phyloP scores from a whole-genome alignment of 2,329 filamentous ascomycete genomes.

The Fusarium heterosporum region DNA sequence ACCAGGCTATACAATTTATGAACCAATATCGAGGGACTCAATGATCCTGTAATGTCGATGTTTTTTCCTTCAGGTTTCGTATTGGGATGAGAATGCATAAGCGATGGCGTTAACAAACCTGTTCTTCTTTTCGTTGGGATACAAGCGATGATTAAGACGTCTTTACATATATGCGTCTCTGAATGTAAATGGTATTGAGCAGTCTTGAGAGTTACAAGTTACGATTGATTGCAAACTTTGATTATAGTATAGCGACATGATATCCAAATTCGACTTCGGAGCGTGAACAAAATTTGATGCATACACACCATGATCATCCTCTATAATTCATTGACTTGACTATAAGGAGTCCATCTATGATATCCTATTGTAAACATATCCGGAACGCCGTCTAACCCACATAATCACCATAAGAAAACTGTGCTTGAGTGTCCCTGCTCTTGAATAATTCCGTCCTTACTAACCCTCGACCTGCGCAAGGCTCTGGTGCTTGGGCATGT shows the following conservation, averaged over 20 bases:
- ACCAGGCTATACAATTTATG: conserved; percentile 82
- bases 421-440: neutral
- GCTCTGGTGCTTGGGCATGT: neutral
- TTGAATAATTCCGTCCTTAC: conserved; percentile 8
- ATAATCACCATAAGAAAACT: conserved; percentile 8
- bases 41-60: conserved; percentile 34
- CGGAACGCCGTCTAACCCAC: conserved; percentile 42
- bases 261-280: conserved; percentile 38
- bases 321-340: conserved; percentile 8
- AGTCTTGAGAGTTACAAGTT: conserved; percentile 19
- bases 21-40: conserved; percentile 63
- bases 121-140: conserved; percentile 7
- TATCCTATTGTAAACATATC: conserved; percentile 16
- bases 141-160: conserved; percentile 33
- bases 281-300: conserved; percentile 4
- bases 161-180: neutral
- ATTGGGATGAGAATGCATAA: conserved; percentile 37
- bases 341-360: conserved; percentile 1
- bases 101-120: conserved; percentile 49
- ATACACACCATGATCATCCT: conserved; percentile 8
- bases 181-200: conserved; percentile 2
- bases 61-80: conserved; percentile 25
- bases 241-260: conserved; percentile 35
- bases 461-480: conserved; percentile 13
- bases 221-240: conserved; percentile 13